Evolutionary conservation across 352 stramenopile genomes (phyloP).

Genomic region (Phytopythium delawarense): DNA sequence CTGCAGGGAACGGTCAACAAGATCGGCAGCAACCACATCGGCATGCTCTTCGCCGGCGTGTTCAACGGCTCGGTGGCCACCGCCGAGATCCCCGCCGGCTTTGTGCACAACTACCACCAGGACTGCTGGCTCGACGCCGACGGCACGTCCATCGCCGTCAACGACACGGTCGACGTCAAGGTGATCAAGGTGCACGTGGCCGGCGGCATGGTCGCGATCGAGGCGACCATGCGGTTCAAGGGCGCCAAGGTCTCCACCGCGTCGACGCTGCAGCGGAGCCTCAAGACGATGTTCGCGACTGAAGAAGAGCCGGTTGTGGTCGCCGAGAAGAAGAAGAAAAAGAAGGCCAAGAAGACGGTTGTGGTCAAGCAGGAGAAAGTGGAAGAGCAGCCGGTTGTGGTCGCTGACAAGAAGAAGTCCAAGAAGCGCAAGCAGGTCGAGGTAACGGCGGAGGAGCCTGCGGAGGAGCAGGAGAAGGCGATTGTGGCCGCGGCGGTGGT

Average conservation of each 20-base stretch:
- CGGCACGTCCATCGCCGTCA: constrained; percentile 51
- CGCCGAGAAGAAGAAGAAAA: constrained; percentile 5
- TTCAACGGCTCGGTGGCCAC: constrained; percentile 81
- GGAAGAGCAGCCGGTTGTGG: constrained; percentile 5
- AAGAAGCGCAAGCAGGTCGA: constrained; percentile 31
- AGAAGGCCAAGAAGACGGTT: constrained; percentile 19
- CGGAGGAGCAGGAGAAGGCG: constrained; percentile 24
- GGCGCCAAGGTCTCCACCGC: background rate
- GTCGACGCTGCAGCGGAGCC: background rate
- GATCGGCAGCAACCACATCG: constrained; percentile 84
- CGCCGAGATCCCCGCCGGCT: constrained; percentile 69
- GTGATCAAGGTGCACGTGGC: constrained; percentile 69
- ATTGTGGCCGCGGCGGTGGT: constrained; percentile 4
- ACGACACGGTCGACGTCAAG: constrained; percentile 63
- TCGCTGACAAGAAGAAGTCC: constrained; percentile 14
- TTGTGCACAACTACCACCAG: constrained; percentile 75
- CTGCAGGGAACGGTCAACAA: constrained; percentile 73
- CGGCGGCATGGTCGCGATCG: constrained; percentile 77
- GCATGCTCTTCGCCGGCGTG: constrained; percentile 76
- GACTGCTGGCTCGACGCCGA: constrained; percentile 64
- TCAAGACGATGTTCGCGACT: constrained; percentile 9
- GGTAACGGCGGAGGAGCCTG: constrained; percentile 15
- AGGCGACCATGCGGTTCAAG: constrained; percentile 61
- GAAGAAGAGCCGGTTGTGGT: constrained; percentile 8
- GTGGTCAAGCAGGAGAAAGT: constrained; percentile 13